A percentile compares a stretch with the other conserved stretches of the same genome.
These are phyloP conservation scores for Zea mays DNA, from an alignment of 176 grass and related monocot genomes.

Conservation along the genomic window Zm-B73-REFERENCE-NAM-5.0 NC_050099.1:5765001-5765500, in stretches of 20 bases:
- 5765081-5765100: too few relatives aligned
- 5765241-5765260: constrained; percentile 84
- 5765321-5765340: constrained; percentile 65
- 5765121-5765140: too few relatives aligned
- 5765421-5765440: too few relatives aligned
- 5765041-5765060: too few relatives aligned
- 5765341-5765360: constrained; percentile 42
- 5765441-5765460: neutral
- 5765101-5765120: too few relatives aligned
- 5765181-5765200: too few relatives aligned
- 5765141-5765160: too few relatives aligned
- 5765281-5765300: constrained; percentile 50
- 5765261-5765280: constrained; percentile 69
- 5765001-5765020: too few relatives aligned
- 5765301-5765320: constrained; percentile 64
- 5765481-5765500: neutral
- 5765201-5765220: too few relatives aligned
- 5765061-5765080: too few relatives aligned
- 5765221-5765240: constrained; percentile 49
- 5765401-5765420: neutral
- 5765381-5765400: neutral
- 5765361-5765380: constrained; percentile 30
- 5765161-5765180: too few relatives aligned
- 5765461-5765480: neutral
- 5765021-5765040: too few relatives aligned